Conservation (phyloP, 306 rosid genomes). For the Corylus avellana region DNA sequence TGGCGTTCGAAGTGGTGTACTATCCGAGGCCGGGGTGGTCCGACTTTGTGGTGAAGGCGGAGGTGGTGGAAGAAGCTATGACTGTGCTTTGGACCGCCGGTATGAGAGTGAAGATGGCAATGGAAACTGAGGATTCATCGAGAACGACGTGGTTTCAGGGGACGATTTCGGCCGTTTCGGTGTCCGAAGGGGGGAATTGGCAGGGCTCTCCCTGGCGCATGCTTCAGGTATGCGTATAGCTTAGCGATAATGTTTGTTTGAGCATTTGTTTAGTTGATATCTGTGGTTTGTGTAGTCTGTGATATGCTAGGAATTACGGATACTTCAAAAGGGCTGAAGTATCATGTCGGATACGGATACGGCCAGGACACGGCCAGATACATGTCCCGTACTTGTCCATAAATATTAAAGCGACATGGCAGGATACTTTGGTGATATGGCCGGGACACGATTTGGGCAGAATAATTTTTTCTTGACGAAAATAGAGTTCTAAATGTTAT, state of each 20-base stretch:
- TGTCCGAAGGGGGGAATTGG: constrained; percentile 41
- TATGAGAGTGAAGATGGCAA: constrained; percentile 61
- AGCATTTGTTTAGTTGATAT: background rate
- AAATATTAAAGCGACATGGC: background rate
- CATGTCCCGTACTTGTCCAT: background rate
- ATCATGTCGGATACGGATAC: background rate
- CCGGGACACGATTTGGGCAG: background rate
- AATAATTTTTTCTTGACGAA: background rate
- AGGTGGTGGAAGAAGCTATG: constrained; percentile 51
- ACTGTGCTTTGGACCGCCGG: constrained; percentile 47
- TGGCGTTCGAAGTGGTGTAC: constrained; percentile 68
- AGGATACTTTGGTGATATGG: background rate
- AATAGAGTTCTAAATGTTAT: background rate
- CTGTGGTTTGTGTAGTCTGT: background rate
- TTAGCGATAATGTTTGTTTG: background rate
- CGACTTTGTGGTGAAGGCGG: constrained; percentile 67
- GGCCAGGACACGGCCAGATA: background rate
- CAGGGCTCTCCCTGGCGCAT: constrained; percentile 64
- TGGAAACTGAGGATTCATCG: constrained; percentile 66
- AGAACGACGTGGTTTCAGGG: constrained; percentile 71
- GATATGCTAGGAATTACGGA: background rate
- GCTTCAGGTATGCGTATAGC: constrained; percentile 54
- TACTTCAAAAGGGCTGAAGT: background rate
- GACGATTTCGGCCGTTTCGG: constrained; percentile 30
- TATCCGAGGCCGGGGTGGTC: constrained; percentile 66